phyloP scores from a whole-genome alignment of 768 basidiomycete species.

The Rhodotorula babjevae region DNA sequence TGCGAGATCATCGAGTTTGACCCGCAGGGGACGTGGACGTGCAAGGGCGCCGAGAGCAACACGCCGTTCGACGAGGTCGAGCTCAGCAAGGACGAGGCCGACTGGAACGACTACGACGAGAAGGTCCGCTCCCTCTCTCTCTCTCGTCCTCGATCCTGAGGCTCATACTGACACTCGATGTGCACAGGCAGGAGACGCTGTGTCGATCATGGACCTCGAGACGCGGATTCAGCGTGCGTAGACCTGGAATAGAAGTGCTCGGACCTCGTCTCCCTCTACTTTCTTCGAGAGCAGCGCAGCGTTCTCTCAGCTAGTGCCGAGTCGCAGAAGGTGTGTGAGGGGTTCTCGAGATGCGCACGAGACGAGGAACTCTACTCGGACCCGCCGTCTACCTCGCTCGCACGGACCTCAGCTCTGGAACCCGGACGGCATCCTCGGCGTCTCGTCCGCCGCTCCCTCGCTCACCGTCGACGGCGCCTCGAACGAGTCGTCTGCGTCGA shows the following conservation, averaged over 20 bases:
- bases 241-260: background rate
- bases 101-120: slow-evolving; percentile 89
- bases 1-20: slow-evolving; percentile 76
- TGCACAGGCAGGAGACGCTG: slow-evolving; percentile 54
- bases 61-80: slow-evolving; percentile 53
- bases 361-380: too few species aligned
- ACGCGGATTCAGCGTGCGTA: slow-evolving; percentile 66
- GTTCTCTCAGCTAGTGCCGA: too few species aligned
- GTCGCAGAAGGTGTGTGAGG: too few species aligned
- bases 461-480: background rate
- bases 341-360: too few species aligned
- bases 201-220: slow-evolving; percentile 64
- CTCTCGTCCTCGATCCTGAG: too few species aligned
- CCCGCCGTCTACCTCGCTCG: too few species aligned
- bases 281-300: too few species aligned
- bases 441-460: background rate
- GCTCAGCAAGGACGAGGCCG: slow-evolving; percentile 52
- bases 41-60: slow-evolving; percentile 59
- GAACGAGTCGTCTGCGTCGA: background rate
- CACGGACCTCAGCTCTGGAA: background rate
- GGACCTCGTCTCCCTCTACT: too few species aligned
- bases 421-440: slow-evolving; percentile 13
- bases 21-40: slow-evolving; percentile 77
- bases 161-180: background rate
- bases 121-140: slow-evolving; percentile 55